Evolutionary conservation across 768 basidiomycete genomes (phyloP), one percentile per base, ranked within the genome.

Genomic region (Serendipita indica): DNA sequence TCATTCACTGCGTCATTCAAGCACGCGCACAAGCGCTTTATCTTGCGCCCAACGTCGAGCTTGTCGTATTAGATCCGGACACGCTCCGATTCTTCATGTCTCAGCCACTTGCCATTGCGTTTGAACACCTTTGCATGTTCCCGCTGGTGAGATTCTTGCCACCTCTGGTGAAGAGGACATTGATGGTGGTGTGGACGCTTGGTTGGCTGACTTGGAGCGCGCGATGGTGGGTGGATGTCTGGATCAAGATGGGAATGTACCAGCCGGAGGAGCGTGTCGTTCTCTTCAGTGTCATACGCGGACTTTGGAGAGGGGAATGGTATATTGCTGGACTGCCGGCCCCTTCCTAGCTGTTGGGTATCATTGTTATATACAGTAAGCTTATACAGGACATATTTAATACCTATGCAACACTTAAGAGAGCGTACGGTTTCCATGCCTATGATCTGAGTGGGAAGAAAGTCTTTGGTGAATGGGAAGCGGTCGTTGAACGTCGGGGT

Each of bases 241-340:
- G 49, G 49, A 32, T 54, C 20, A 54, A 54, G n/a, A 54, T 54
- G 49, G 49, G 49, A 10, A 54, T 54, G 49, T 54, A 16, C 10
- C 49, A 22, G 12, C 20, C 30, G 30, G 49, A 54, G 30, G 49
- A 54, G 49, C 49, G 30, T 7, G 30, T 30, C 10, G 30, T 54
- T 32, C 30, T 30, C 7, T 27, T 54, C n/a, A 54, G 49, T n/a
- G 5, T 32, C 10, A 27, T 54, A 10, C 49, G 49, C 22, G 49
- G 49, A 16, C 16, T 54, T 16, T 30, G 30, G 22, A 54, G 30
- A n/a, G 49, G 49, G 6, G 49, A 54, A 25, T 54, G 49, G 49
- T 37, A 37, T 37, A 37, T 10, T 37, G 10, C n/a, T 37, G n/a
- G 35, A 37, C 35, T 37, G 10, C 10, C 10, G 10, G 35, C n/a